phyloP scores from a whole-genome alignment of 192 early-diverging fungal genomes.

The Backusella psychrophila region DNA sequence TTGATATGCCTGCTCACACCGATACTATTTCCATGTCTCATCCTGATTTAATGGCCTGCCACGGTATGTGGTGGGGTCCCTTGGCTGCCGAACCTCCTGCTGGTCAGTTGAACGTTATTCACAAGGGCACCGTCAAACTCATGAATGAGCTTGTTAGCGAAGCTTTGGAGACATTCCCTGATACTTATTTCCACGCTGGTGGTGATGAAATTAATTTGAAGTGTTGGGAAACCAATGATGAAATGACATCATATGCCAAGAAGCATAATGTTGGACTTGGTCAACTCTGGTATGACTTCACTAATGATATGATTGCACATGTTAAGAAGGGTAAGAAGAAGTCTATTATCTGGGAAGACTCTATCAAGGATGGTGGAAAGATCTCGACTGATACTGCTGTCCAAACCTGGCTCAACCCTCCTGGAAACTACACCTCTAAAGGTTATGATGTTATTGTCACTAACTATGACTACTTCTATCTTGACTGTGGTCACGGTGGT shows the following conservation, averaged over 20 bases:
- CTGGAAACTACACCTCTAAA: constrained; percentile 50
- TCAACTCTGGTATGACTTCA: constrained; percentile 24
- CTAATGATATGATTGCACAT: constrained; percentile 15
- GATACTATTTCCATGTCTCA: constrained; percentile 40
- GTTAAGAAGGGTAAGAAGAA: constrained; percentile 30
- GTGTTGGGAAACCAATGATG: constrained; percentile 50
- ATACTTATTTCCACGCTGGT: constrained; percentile 75
- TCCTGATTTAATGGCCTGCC: constrained; percentile 59
- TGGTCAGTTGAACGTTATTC: constrained; percentile 76
- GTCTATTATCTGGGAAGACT: constrained; percentile 83
- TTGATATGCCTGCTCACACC: constrained; percentile 83
- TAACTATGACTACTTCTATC: constrained; percentile 62
- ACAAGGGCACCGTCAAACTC: constrained; percentile 54
- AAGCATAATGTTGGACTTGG: constrained; percentile 11
- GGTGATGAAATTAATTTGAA: constrained; percentile 68
- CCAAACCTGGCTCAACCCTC: constrained; percentile 65
- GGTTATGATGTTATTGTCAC: constrained; percentile 67
- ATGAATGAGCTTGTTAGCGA: constrained; percentile 64
- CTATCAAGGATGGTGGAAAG: constrained; percentile 41
- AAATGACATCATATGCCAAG: constrained; percentile 29
- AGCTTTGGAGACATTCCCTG: constrained; percentile 59
- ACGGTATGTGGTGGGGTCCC: constrained; percentile 57
- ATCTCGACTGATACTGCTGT: constrained; percentile 56
- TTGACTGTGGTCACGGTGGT: constrained; percentile 72
- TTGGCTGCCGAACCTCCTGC: constrained; percentile 77